A percentile compares a stretch with the other conserved stretches of the same genome.
Evolutionary conservation across 2,329 filamentous ascomycete species (phyloP).

Genomic region (Cladosporium sp.): DNA sequence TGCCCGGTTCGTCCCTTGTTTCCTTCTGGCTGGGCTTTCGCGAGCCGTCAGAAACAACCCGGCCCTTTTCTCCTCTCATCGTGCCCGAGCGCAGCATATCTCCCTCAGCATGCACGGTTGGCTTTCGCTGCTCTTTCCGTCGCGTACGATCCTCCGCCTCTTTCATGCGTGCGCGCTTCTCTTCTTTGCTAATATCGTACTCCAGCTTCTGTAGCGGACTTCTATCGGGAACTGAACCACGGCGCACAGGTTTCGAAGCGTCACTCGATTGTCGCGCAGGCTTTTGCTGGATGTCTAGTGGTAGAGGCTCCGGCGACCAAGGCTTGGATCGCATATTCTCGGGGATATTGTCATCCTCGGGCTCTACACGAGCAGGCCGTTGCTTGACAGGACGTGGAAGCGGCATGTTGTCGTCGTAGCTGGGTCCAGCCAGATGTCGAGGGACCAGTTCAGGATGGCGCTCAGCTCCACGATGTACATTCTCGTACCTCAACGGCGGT

Average conservation of each 20-base stretch:
- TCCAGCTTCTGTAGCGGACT: conserved; percentile 94
- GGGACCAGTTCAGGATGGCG: conserved; percentile 1
- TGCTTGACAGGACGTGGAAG: conserved; percentile 8
- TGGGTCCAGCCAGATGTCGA: background rate
- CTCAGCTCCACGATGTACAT: background rate
- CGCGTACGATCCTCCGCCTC: conserved; percentile 73
- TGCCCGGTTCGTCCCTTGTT: background rate
- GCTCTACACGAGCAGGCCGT: conserved; percentile 21
- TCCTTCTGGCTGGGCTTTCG: conserved; percentile 16
- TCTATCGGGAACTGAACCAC: conserved; percentile 68
- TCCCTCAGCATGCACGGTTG: conserved; percentile 14
- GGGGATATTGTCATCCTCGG: conserved; percentile 25
- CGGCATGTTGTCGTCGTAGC: conserved; percentile 7
- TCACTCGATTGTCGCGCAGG: conserved; percentile 20
- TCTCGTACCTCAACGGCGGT: conserved; percentile 6
- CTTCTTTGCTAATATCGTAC: conserved; percentile 90
- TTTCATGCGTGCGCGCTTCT: conserved; percentile 79
- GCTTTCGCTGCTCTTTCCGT: conserved; percentile 41
- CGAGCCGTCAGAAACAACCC: conserved; percentile 25
- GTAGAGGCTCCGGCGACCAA: conserved; percentile 24
- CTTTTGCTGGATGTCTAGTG: conserved; percentile 15
- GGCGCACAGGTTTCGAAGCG: conserved; percentile 22
- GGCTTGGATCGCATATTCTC: conserved; percentile 25
- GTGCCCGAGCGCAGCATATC: conserved; percentile 18
- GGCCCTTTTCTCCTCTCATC: conserved; percentile 21